phyloP scores from a whole-genome alignment of 495 filamentous ascomycete genomes.

The Thozetella sp. region DNA sequence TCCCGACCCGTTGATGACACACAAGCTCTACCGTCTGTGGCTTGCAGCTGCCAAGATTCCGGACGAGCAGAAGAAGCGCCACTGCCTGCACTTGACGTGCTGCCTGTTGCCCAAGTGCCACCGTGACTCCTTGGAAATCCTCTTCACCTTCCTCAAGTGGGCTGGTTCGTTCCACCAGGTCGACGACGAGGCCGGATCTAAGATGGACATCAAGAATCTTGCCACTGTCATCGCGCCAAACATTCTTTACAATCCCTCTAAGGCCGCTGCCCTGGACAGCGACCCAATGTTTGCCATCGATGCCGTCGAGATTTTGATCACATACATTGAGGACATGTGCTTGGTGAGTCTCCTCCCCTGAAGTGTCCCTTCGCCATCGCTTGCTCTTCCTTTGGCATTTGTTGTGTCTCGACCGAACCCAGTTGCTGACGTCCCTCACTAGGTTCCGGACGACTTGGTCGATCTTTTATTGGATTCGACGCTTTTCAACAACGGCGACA shows the following conservation, averaged over 20 bases:
- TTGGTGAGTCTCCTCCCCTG: conserved; percentile 64
- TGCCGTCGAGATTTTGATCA: conserved; percentile 85
- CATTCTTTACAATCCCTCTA: conserved; percentile 77
- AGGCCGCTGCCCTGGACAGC: conserved; percentile 67
- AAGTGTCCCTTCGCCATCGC: background rate
- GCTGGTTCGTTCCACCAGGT: conserved; percentile 95
- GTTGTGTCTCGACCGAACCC: conserved; percentile 3
- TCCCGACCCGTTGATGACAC: conserved; percentile 91
- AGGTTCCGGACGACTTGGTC: conserved; percentile 93
- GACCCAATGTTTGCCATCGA: conserved; percentile 90
- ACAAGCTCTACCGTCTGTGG: conserved; percentile 91
- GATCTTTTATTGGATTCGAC: conserved; percentile 80
- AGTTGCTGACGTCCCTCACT: conserved; percentile 20
- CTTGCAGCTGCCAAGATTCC: conserved; percentile 88
- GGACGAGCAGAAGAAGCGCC: conserved; percentile 78
- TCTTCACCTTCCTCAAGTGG: conserved; percentile 98
- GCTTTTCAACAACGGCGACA: conserved; percentile 79
- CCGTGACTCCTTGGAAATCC: conserved; percentile 90
- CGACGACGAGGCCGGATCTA: conserved; percentile 88
- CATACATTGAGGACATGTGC: conserved; percentile 94
- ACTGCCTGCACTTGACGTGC: conserved; percentile 88
- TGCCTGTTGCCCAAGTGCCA: conserved; percentile 92
- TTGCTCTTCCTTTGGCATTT: background rate
- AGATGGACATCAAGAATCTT: conserved; percentile 99
- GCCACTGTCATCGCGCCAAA: conserved; percentile 99